Evolutionary conservation across 331 rosid species (phyloP), one percentile per base, ranked within the genome.

Genomic region (Quercus tomentella): DNA sequence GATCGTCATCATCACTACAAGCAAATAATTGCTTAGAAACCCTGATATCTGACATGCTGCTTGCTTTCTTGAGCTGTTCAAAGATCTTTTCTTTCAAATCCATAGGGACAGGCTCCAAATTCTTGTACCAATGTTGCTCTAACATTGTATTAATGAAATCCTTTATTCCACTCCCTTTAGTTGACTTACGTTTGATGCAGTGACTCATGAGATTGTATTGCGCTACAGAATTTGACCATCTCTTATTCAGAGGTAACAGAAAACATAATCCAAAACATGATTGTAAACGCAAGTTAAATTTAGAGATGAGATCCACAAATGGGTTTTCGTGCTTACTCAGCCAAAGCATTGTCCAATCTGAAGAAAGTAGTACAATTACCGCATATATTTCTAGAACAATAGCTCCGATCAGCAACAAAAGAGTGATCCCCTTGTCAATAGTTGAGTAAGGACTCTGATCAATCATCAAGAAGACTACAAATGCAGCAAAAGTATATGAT

Each of bases 271-370:
- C 51, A 10, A 8, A 11, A 43, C 51, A 10, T 10, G 51, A 43
- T 43, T 43, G 51, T 0, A 43, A 43, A 43, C 1, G 15, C 51
- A 54, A 16, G 58, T 76, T 33, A 16, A n/a, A 33, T 21, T n/a
- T 7, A 33, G 6, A 37, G 61, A 70, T 18, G 20, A 16, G 10
- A 65, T 58, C 37, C 26, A 61, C 66, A 25, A 72, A 74, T 70
- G 5, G 8, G 56, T 74, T 83, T 25, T 56, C 74, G 65, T 73
- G 81, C 76, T 7, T 74, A 65, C 77, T 80, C 66, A 80, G 49
- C 89, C 77, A 74, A 22, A 83, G 51, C 52, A 10, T 20, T 35
- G 87, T 57, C 85, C 84, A 56, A 54, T 86, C 84, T 7, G 89
- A 83, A 66, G 12, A 75, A 51, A 81, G 66, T 15, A 74, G 6